Percentiles rank a stretch among this genome's conserved stretches.
Conservation (phyloP, 768 basidiomycete genomes). For the Lentinula sp. region DNA sequence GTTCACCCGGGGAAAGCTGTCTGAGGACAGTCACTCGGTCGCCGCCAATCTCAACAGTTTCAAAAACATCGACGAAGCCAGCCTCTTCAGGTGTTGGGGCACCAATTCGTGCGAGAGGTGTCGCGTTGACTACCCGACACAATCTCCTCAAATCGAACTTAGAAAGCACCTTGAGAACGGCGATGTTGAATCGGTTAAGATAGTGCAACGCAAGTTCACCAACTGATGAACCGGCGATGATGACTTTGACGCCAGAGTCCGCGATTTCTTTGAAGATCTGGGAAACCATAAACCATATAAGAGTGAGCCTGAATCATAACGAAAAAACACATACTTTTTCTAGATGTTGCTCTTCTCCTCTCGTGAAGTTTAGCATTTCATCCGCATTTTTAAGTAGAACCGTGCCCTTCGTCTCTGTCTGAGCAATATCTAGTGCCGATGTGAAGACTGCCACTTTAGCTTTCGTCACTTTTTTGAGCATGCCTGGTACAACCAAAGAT, state of each 20-base stretch:
- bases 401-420: slow-evolving; percentile 99
- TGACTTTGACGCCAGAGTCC: slow-evolving; percentile 88
- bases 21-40: slow-evolving; percentile 96
- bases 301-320: background rate
- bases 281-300: background rate
- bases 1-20: slow-evolving; percentile 66
- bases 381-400: slow-evolving; percentile 93
- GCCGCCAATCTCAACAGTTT: slow-evolving; percentile 93
- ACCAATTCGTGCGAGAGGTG: slow-evolving; percentile 92
- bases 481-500: slow-evolving; percentile 36
- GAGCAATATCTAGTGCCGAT: slow-evolving; percentile 84
- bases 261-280: slow-evolving; percentile 97
- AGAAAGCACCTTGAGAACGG: slow-evolving; percentile 93
- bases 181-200: slow-evolving; percentile 89
- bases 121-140: slow-evolving; percentile 93
- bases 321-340: slow-evolving; percentile 55
- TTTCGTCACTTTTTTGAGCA: slow-evolving; percentile 73
- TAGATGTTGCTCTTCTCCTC: slow-evolving; percentile 93
- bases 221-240: slow-evolving; percentile 88
- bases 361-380: slow-evolving; percentile 95
- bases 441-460: slow-evolving; percentile 97
- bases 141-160: slow-evolving; percentile 96
- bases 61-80: slow-evolving; percentile 89
- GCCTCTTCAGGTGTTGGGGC: slow-evolving; percentile 96
- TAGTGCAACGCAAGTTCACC: slow-evolving; percentile 97